These are phyloP conservation scores for Chiua virens DNA, from an alignment of 768 basidiomycete genomes.

Conservation along the genomic window DNA sequence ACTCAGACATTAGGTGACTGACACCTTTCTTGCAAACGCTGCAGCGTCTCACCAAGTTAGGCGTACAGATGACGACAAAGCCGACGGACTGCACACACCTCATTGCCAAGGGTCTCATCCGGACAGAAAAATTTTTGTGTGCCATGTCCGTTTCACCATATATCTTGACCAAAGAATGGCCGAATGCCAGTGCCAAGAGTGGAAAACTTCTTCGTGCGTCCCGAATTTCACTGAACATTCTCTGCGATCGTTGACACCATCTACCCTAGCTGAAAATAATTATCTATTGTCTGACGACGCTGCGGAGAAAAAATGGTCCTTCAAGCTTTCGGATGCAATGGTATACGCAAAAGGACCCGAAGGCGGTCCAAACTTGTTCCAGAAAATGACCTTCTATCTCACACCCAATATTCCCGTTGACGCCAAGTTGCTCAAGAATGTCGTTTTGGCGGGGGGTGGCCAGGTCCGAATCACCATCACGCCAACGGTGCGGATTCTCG, in stretches of 20 bases:
- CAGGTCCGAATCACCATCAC: slow-evolving; percentile 51
- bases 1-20: not conserved
- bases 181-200: slow-evolving; percentile 53
- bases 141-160: slow-evolving; percentile 64
- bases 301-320: slow-evolving; percentile 65
- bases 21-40: not conserved
- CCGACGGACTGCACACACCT: slow-evolving; percentile 79
- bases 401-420: slow-evolving; percentile 65
- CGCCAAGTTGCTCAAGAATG: slow-evolving; percentile 60
- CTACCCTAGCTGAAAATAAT: slow-evolving; percentile 54
- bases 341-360: slow-evolving; percentile 49
- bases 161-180: slow-evolving; percentile 71
- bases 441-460: slow-evolving; percentile 71
- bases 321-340: slow-evolving; percentile 63
- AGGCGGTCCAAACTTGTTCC: slow-evolving; percentile 53
- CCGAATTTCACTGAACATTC: not conserved
- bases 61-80: slow-evolving; percentile 60
- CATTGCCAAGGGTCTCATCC: slow-evolving; percentile 62
- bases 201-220: slow-evolving; percentile 64
- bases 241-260: not conserved
- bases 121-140: slow-evolving; percentile 88
- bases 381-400: slow-evolving; percentile 69
- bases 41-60: slow-evolving; percentile 64
- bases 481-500: slow-evolving; percentile 57
- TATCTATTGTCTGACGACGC: slow-evolving; percentile 60